These are phyloP conservation scores for Halophytophthora batemanensis DNA, from an alignment of 352 stramenopile species.

Conservation along the genomic window DNA sequence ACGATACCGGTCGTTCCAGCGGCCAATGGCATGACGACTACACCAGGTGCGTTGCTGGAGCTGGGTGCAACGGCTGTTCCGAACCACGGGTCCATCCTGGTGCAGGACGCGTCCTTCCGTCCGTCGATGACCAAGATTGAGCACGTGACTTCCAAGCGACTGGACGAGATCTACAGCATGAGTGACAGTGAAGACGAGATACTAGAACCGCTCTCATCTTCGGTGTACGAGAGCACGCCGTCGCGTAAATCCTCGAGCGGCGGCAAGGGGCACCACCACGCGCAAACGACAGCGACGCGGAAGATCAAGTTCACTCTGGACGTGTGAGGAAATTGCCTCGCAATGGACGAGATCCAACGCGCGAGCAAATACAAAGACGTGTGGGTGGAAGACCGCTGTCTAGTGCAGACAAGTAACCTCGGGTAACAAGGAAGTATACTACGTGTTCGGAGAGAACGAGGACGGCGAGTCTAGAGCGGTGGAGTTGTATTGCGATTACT, in stretches of 20 bases:
- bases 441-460: no score
- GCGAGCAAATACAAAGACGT: no score
- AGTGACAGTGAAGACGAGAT: constrained; percentile 84
- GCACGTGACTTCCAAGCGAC: constrained; percentile 43
- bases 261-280: constrained; percentile 17
- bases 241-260: constrained; percentile 31
- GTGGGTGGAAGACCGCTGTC: no score
- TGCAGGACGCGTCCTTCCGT: constrained; percentile 62
- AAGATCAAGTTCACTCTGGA: constrained; percentile 62
- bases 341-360: background rate
- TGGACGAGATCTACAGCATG: constrained; percentile 84
- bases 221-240: constrained; percentile 42
- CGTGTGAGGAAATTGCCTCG: constrained; percentile 20
- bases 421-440: no score
- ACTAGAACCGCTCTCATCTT: constrained; percentile 55
- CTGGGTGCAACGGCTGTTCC: constrained; percentile 11
- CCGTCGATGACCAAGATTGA: constrained; percentile 50
- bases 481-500: constrained; percentile 4
- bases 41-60: constrained; percentile 8
- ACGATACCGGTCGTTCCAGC: background rate
- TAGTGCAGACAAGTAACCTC: no score
- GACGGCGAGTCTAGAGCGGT: no score
- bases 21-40: constrained; percentile 5
- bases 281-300: constrained; percentile 24
- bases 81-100: constrained; percentile 51